Evolutionary conservation across 352 stramenopile genomes (phyloP).

Genomic region (Plasmopara muralis): DNA sequence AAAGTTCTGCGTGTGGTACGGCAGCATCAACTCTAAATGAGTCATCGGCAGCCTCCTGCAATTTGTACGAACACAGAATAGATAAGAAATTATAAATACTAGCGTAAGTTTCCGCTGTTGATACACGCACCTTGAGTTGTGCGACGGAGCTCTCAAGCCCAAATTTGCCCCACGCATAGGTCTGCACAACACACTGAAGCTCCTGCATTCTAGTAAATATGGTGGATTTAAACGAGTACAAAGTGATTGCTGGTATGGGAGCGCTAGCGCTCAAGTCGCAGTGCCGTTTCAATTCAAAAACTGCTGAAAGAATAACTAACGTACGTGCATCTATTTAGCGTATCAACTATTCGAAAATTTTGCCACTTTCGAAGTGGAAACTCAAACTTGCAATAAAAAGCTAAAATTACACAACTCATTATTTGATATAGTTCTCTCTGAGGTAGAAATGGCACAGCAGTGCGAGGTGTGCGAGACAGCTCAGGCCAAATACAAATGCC

Average conservation of each 20-base stretch:
- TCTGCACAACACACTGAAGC: constrained; percentile 81
- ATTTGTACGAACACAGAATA: constrained; percentile 4
- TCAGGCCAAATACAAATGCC: constrained; percentile 83
- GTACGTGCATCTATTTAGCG: neutral
- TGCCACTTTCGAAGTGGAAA: neutral
- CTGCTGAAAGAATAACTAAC: neutral
- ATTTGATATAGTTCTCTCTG: no score
- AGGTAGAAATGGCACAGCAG: constrained; percentile 30
- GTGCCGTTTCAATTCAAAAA: neutral
- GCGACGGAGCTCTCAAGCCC: constrained; percentile 80
- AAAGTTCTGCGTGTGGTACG: constrained; percentile 83
- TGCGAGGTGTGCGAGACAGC: constrained; percentile 46
- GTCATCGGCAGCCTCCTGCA: constrained; percentile 40
- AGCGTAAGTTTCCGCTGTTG: neutral
- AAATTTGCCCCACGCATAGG: constrained; percentile 88
- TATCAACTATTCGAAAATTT: neutral
- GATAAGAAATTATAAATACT: no score
- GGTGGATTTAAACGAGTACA: neutral
- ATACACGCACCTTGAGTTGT: constrained; percentile 66
- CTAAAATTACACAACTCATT: no score
- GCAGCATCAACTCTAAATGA: constrained; percentile 39
- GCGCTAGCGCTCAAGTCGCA: neutral
- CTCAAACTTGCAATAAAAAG: neutral
- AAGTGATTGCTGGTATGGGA: neutral
- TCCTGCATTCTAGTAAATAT: constrained; percentile 43